These are phyloP conservation scores for Ambrosiella xylebori DNA, from an alignment of 2,329 filamentous ascomycete species.

Conservation along the genomic window DNA sequence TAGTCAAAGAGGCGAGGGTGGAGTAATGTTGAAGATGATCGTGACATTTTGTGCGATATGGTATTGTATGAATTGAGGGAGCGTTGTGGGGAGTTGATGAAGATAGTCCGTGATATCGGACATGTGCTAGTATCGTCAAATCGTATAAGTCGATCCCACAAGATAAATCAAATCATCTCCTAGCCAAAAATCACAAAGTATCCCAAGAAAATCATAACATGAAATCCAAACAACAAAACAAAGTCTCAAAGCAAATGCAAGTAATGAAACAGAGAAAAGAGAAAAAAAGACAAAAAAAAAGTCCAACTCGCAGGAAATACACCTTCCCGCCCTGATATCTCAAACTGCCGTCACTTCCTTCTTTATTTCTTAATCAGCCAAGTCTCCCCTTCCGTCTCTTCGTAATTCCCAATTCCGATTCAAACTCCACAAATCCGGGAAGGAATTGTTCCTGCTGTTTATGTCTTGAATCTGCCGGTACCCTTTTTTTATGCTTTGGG, in stretches of 20 bases:
- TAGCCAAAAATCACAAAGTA: not conserved
- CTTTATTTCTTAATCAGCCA: not conserved
- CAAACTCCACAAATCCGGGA: not conserved
- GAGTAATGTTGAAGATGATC: not conserved
- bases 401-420: not conserved
- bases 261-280: not conserved
- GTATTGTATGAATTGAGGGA: not conserved
- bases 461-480: not conserved
- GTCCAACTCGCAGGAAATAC: not conserved
- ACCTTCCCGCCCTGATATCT: not conserved
- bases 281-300: conserved; percentile 1
- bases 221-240: not conserved
- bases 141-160: not conserved
- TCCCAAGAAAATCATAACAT: not conserved
- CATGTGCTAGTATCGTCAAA: not conserved
- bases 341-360: not conserved
- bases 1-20: not conserved
- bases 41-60: not conserved
- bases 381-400: not conserved
- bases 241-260: not conserved
- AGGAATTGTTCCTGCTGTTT: not conserved
- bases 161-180: conserved; percentile 1
- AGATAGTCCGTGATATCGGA: not conserved
- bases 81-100: conserved; percentile 15
- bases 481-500: too few relatives aligned